Conservation (phyloP, 441 rosid species). For the Capsella rubella region DNA sequence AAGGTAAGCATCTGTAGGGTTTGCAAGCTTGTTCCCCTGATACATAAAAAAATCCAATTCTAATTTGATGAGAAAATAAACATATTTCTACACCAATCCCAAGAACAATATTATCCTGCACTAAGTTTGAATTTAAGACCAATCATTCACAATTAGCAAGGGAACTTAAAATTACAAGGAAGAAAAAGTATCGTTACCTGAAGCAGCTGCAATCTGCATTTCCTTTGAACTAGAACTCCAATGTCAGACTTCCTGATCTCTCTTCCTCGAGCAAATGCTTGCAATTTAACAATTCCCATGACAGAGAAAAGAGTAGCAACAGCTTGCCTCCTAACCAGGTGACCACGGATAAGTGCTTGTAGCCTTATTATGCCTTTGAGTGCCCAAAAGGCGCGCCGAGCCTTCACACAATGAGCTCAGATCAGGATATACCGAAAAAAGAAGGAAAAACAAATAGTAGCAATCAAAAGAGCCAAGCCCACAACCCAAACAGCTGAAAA, state of each 20-base stretch:
- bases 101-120: neutral
- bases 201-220: constrained; percentile 46
- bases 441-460: neutral
- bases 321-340: constrained; percentile 75
- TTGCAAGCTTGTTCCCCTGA: constrained; percentile 57
- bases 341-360: constrained; percentile 83
- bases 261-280: constrained; percentile 64
- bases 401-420: constrained; percentile 55
- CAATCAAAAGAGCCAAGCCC: constrained; percentile 20
- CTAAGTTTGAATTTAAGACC: neutral
- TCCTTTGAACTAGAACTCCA: constrained; percentile 57
- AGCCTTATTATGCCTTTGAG: constrained; percentile 79
- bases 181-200: constrained; percentile 51
- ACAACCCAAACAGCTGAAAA: constrained; percentile 27
- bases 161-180: constrained; percentile 17
- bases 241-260: constrained; percentile 62
- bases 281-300: constrained; percentile 68
- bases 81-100: neutral
- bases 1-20: constrained; percentile 46
- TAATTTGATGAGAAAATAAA: neutral
- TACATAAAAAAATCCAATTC: neutral
- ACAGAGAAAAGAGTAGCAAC: constrained; percentile 63
- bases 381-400: constrained; percentile 72
- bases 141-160: neutral
- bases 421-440: constrained; percentile 34